These are phyloP conservation scores for Eucalyptus paniculata DNA, from an alignment of 345 rosid species.

Conservation along the genomic window DNA sequence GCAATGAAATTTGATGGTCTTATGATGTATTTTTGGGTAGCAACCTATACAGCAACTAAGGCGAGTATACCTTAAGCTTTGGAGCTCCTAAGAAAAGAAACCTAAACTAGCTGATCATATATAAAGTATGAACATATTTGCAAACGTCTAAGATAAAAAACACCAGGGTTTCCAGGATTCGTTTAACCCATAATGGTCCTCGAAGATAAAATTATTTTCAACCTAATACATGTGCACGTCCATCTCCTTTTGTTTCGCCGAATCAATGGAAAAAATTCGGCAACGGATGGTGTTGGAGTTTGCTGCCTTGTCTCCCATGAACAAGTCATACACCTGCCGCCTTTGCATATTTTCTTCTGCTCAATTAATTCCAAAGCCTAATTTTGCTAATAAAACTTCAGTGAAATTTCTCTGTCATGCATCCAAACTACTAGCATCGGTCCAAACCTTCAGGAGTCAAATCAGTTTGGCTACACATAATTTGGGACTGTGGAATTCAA, in stretches of 20 bases:
- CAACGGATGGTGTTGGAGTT: background rate
- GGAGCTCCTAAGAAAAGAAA: background rate
- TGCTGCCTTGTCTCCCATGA: background rate
- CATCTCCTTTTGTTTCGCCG: background rate
- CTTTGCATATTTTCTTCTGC: background rate
- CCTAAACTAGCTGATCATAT: background rate
- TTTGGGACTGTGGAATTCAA: background rate
- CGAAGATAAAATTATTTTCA: background rate
- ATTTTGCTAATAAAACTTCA: background rate
- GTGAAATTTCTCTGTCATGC: background rate
- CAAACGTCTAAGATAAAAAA: background rate
- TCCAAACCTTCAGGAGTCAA: background rate
- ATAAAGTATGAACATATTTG: background rate
- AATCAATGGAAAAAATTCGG: background rate
- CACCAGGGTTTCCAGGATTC: background rate
- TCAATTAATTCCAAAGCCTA: background rate
- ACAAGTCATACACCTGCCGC: background rate
- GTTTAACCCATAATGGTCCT: background rate
- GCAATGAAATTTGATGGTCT: background rate
- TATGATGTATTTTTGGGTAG: background rate
- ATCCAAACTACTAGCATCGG: background rate
- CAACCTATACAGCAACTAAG: background rate
- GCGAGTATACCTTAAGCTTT: background rate
- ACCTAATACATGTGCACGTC: background rate
- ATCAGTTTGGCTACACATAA: background rate